A percentile compares a stretch with the other conserved stretches of the same genome.
Evolutionary conservation across 1,139 yeast species (phyloP).

Genomic region (Suhomyces wounanorum): DNA sequence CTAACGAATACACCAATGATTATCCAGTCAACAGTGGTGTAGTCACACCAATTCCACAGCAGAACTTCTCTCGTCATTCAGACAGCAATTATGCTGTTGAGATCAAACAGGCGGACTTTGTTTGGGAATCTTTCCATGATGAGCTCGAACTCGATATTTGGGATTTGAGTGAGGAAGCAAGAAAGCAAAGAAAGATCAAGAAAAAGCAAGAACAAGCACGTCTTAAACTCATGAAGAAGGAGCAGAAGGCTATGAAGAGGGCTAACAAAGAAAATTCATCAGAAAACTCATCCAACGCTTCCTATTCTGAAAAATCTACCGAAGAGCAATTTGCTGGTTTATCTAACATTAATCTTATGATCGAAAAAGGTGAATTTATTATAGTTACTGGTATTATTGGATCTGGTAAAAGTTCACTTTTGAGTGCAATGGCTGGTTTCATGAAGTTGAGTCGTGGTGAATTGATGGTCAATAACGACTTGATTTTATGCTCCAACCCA

Average conservation of each 20-base stretch:
- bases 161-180: constrained; percentile 25
- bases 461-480: constrained; percentile 29
- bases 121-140: constrained; percentile 39
- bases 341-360: constrained; percentile 29
- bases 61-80: neutral
- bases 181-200: constrained; percentile 17
- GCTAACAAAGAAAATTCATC: constrained; percentile 13
- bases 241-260: constrained; percentile 18
- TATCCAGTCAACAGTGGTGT: constrained; percentile 5
- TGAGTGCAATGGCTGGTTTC: constrained; percentile 40
- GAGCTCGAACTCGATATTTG: constrained; percentile 30
- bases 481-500: constrained; percentile 38
- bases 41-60: neutral
- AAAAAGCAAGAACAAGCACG: constrained; percentile 17
- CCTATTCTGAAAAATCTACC: constrained; percentile 12
- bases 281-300: constrained; percentile 18
- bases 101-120: constrained; percentile 34
- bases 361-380: constrained; percentile 35
- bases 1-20: constrained; percentile 12
- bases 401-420: constrained; percentile 42
- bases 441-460: constrained; percentile 37
- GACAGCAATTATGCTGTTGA: constrained; percentile 21
- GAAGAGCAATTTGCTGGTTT: constrained; percentile 32
- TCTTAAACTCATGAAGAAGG: constrained; percentile 18
- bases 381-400: constrained; percentile 46